Conservation (phyloP, 164 flowering plant species). For the Brasenia schreberi region DNA sequence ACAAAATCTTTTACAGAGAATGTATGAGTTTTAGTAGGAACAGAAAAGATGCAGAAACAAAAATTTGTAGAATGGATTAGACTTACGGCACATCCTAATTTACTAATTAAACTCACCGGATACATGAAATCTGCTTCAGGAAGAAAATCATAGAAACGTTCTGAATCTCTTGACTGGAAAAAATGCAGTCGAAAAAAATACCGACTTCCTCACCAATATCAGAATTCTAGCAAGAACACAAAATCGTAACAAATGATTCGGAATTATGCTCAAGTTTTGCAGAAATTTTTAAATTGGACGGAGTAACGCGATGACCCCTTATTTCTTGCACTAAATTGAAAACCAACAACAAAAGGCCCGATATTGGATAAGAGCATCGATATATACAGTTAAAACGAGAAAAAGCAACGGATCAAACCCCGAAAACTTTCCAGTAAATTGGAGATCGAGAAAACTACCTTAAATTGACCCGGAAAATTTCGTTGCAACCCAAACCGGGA, state of each 20-base stretch:
- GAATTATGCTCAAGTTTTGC: not conserved
- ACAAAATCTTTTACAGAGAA: not conserved
- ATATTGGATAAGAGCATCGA: not conserved
- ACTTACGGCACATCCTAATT: too few relatives aligned
- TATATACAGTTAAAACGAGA: not conserved
- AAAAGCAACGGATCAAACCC: not conserved
- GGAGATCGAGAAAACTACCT: not conserved
- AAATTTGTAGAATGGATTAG: too few relatives aligned
- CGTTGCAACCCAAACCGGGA: not conserved
- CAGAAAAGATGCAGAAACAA: not conserved
- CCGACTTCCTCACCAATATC: too few relatives aligned
- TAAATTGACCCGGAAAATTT: not conserved
- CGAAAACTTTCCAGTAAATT: not conserved
- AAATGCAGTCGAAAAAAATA: too few relatives aligned
- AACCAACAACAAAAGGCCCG: not conserved
- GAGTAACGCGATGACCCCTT: not conserved
- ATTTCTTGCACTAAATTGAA: not conserved
- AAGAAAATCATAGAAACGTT: too few relatives aligned
- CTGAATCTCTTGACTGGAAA: too few relatives aligned
- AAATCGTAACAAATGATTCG: too few relatives aligned
- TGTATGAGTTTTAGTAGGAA: not conserved
- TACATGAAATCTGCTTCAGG: too few relatives aligned
- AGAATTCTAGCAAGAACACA: too few relatives aligned
- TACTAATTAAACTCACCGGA: too few relatives aligned
- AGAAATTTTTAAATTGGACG: not conserved